Evolutionary conservation across 2,329 filamentous ascomycete species (phyloP).

Genomic region (Colletotrichum lini): DNA sequence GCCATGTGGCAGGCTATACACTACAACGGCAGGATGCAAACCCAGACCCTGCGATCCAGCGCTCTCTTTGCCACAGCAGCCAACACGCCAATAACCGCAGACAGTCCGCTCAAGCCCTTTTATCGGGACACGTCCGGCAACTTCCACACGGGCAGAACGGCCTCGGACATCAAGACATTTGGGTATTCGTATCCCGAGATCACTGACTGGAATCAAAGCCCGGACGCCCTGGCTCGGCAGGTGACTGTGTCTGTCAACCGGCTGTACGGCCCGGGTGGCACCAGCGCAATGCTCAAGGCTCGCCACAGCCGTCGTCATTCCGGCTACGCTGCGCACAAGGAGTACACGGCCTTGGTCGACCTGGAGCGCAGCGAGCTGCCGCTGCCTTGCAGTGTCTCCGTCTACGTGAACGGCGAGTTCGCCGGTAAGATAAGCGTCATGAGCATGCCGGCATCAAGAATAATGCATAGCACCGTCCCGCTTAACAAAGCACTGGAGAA

Average conservation of each 20-base stretch:
- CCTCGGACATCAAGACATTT: conserved; percentile 48
- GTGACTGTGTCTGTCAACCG: conserved; percentile 16
- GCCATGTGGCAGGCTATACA: conserved; percentile 66
- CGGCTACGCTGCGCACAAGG: conserved; percentile 13
- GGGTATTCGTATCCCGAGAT: conserved; percentile 57
- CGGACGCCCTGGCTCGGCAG: conserved; percentile 13
- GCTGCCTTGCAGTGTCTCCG: conserved; percentile 52
- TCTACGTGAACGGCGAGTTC: conserved; percentile 52
- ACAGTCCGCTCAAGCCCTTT: conserved; percentile 66
- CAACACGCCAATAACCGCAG: conserved; percentile 57
- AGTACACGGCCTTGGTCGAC: conserved; percentile 53
- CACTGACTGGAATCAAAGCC: conserved; percentile 16
- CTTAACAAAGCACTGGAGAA: conserved; percentile 5
- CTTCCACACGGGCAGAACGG: conserved; percentile 60
- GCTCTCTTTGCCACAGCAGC: conserved; percentile 57
- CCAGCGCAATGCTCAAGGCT: neutral
- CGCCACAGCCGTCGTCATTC: neutral
- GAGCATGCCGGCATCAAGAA: conserved; percentile 39
- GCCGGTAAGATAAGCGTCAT: conserved; percentile 55
- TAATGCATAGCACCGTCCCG: conserved; percentile 2
- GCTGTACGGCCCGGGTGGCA: conserved; percentile 6
- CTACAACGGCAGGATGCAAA: conserved; percentile 53
- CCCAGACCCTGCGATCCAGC: conserved; percentile 46
- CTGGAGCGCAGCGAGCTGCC: conserved; percentile 54
- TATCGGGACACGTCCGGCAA: conserved; percentile 52